Percentiles rank a stretch among this genome's conserved stretches.
Evolutionary conservation across 1,284 basidiomycete genomes (phyloP).

Genomic region (Melampsora occidentalis): DNA sequence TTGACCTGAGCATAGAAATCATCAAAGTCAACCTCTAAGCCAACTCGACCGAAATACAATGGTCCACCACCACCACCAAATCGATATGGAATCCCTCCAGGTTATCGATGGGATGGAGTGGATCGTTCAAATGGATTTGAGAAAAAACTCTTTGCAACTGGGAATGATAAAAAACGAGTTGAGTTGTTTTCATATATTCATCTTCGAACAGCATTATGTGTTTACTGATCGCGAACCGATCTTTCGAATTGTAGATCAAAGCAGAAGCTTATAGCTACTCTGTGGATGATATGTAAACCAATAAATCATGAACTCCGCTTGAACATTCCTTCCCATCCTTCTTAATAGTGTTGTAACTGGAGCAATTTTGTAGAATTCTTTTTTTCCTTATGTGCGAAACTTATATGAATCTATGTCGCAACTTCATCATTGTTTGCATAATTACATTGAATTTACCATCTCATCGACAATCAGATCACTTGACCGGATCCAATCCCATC

Average conservation of each 20-base stretch:
- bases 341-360: no score
- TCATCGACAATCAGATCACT: no score
- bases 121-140: conserved; percentile 85
- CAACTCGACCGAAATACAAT: conserved; percentile 68
- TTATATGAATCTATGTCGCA: no score
- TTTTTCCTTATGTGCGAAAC: no score
- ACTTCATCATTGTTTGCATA: no score
- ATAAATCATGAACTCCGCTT: background rate
- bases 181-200: conserved; percentile 6
- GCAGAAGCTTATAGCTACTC: conserved; percentile 43
- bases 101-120: conserved; percentile 85
- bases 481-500: no score
- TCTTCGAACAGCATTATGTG: no score
- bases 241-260: background rate
- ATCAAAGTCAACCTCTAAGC: conserved; percentile 20
- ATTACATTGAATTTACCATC: no score
- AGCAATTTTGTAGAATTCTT: no score
- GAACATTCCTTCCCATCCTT: no score
- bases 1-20: conserved; percentile 31
- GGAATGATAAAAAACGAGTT: conserved; percentile 64
- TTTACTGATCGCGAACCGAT: background rate
- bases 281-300: conserved; percentile 43
- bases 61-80: conserved; percentile 88
- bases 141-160: conserved; percentile 79
- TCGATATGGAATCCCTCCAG: conserved; percentile 88